Evolutionary conservation across 352 stramenopile species (phyloP).

Genomic region (Globisporangium cederbergense): DNA sequence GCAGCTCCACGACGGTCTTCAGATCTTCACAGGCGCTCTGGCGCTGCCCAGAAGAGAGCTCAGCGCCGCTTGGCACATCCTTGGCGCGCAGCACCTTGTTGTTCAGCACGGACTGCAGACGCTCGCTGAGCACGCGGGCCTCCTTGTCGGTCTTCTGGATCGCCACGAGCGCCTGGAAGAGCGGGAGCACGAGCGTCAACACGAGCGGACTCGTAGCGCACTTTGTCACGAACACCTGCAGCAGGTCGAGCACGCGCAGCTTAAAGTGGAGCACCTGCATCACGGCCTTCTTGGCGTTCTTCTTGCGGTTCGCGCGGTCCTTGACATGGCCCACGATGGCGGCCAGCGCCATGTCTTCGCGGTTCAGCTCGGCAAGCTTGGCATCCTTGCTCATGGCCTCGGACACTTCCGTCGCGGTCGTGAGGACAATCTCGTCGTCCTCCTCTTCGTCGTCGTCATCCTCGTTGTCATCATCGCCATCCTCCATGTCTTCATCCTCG

Average conservation of each 20-base stretch:
- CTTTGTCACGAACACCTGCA: constrained; percentile 63
- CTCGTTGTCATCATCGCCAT: constrained; percentile 44
- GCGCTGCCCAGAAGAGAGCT: constrained; percentile 1
- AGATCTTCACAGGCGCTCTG: constrained; percentile 29
- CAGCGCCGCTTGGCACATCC: constrained; percentile 33
- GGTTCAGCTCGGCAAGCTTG: constrained; percentile 64
- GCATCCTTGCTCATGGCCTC: constrained; percentile 63
- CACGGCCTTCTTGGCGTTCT: constrained; percentile 61
- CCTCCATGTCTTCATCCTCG: constrained; percentile 23
- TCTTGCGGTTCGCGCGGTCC: constrained; percentile 68
- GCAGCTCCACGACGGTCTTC: constrained; percentile 33
- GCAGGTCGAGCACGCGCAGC: constrained; percentile 75
- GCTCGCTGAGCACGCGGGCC: constrained; percentile 72
- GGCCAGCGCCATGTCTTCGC: constrained; percentile 74
- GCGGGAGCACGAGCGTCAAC: constrained; percentile 51
- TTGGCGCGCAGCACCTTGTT: constrained; percentile 67
- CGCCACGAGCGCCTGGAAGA: constrained; percentile 54
- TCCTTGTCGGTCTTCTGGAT: constrained; percentile 59
- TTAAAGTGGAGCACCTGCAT: constrained; percentile 84
- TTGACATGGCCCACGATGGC: constrained; percentile 80
- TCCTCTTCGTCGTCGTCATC: constrained; percentile 38
- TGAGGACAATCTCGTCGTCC: constrained; percentile 58
- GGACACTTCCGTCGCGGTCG: constrained; percentile 54
- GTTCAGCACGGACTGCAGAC: constrained; percentile 57
- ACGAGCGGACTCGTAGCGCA: constrained; percentile 27